phyloP scores from a whole-genome alignment of 768 basidiomycete genomes.

The Kwoniella sp. region DNA sequence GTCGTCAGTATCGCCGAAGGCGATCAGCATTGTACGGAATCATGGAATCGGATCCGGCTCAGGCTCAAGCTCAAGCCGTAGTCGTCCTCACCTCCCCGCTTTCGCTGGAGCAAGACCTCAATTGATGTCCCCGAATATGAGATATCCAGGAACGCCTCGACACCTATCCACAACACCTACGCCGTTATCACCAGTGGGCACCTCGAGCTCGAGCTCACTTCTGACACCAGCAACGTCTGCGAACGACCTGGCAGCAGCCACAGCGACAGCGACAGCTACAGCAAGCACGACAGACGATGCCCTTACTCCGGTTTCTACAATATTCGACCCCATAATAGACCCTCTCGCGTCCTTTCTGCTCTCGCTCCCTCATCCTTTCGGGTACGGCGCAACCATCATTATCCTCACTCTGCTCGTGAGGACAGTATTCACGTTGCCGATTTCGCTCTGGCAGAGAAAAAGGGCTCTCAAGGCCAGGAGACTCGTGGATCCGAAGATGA shows the following conservation, averaged over 20 bases:
- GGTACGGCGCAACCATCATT: slow-evolving; percentile 52
- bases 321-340: slow-evolving; percentile 30
- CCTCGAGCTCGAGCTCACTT: no score
- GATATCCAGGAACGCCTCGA: neutral
- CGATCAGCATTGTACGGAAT: neutral
- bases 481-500: slow-evolving; percentile 51
- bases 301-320: slow-evolving; percentile 8
- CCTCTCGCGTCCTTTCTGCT: slow-evolving; percentile 36
- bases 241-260: neutral
- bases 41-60: no score
- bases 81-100: neutral
- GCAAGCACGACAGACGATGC: slow-evolving; percentile 9
- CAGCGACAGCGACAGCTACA: slow-evolving; percentile 4
- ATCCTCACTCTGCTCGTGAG: slow-evolving; percentile 53
- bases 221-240: neutral
- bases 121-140: neutral
- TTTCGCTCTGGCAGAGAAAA: slow-evolving; percentile 54
- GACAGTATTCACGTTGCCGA: slow-evolving; percentile 51
- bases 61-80: neutral
- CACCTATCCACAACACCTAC: neutral
- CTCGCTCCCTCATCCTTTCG: slow-evolving; percentile 35
- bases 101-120: neutral
- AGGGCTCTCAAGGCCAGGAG: slow-evolving; percentile 40
- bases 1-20: no score
- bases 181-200: neutral